Conservation (phyloP, 805 yeast species). For the Spathaspora sp. region DNA sequence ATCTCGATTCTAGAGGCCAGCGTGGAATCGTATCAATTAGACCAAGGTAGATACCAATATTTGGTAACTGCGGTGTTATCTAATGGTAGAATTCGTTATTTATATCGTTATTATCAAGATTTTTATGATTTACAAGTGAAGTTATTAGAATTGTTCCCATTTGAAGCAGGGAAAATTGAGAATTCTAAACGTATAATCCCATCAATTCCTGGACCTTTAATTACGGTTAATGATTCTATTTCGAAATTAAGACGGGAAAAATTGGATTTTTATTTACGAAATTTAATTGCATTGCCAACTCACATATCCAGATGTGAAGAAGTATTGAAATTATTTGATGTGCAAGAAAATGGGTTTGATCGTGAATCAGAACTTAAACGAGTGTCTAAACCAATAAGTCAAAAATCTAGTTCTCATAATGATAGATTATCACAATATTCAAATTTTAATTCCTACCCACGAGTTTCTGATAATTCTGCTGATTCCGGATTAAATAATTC, state of each 20-base stretch:
- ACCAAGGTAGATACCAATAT: slow-evolving; percentile 88
- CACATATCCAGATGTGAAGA: slow-evolving; percentile 69
- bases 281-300: slow-evolving; percentile 67
- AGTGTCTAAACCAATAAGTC: slow-evolving; percentile 34
- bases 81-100: slow-evolving; percentile 63
- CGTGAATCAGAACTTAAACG: slow-evolving; percentile 37
- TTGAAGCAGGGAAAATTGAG: slow-evolving; percentile 84
- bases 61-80: slow-evolving; percentile 63
- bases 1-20: slow-evolving; percentile 55
- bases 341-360: slow-evolving; percentile 59
- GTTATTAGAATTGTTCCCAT: slow-evolving; percentile 78
- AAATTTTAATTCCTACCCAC: slow-evolving; percentile 19
- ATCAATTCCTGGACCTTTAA: slow-evolving; percentile 92
- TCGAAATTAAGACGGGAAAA: slow-evolving; percentile 53
- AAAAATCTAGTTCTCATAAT: slow-evolving; percentile 43
- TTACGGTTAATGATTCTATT: slow-evolving; percentile 77
- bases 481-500: slow-evolving; percentile 16
- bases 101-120: slow-evolving; percentile 91
- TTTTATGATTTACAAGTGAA: slow-evolving; percentile 90
- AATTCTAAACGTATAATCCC: slow-evolving; percentile 81
- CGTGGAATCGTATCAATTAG: slow-evolving; percentile 76
- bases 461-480: slow-evolving; percentile 11
- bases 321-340: slow-evolving; percentile 68
- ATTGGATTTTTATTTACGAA: slow-evolving; percentile 48
- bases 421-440: slow-evolving; percentile 53